Conservation (phyloP, 78 protist species). For the Chrysochromulina parva region DNA sequence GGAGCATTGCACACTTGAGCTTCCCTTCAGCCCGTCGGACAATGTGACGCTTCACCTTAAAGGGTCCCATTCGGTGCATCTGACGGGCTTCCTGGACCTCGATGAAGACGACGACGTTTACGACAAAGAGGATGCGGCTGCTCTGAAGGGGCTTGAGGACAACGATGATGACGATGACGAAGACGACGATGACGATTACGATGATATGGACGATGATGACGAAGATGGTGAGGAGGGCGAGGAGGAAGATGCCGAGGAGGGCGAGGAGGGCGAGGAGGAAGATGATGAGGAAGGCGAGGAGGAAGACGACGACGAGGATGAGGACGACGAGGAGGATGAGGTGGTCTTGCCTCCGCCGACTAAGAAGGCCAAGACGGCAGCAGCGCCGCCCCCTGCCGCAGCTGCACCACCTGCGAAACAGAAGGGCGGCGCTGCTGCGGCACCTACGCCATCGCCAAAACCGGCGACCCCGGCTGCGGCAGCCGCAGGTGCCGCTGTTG, state of each 20-base stretch:
- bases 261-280: too few relatives aligned
- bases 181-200: not conserved
- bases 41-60: not conserved
- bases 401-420: not conserved
- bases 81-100: conserved; percentile 1
- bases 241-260: not conserved
- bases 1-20: conserved; percentile 8
- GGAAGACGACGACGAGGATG: not conserved
- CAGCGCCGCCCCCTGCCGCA: not conserved
- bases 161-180: not conserved
- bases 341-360: not conserved
- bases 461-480: not conserved
- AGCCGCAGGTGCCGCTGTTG: not conserved
- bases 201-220: not conserved
- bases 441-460: not conserved
- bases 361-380: not conserved
- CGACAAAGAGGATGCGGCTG: not conserved
- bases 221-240: not conserved
- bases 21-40: not conserved
- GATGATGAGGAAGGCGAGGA: not conserved
- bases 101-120: not conserved
- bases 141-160: not conserved
- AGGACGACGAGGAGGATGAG: conserved; percentile 6
- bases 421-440: not conserved
- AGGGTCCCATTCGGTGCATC: not conserved